These are phyloP conservation scores for Leucogyrophana mollusca DNA, from an alignment of 768 basidiomycete species.

Conservation along the genomic window DNA sequence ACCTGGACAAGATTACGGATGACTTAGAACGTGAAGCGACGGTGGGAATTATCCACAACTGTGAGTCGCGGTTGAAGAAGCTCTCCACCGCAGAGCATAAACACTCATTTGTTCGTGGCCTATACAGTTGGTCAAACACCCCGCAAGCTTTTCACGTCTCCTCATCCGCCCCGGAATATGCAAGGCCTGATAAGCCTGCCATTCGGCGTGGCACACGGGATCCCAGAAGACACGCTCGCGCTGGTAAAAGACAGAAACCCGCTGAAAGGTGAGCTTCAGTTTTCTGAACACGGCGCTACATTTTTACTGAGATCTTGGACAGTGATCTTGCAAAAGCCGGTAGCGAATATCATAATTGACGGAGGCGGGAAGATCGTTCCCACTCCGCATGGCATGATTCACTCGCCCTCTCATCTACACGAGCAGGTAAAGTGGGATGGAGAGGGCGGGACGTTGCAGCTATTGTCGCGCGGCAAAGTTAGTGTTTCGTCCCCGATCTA, in stretches of 20 bases:
- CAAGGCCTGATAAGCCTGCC: slow-evolving; percentile 75
- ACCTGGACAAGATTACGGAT: slow-evolving; percentile 83
- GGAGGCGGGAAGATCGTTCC: slow-evolving; percentile 61
- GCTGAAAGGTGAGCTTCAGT: slow-evolving; percentile 45
- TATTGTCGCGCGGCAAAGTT: slow-evolving; percentile 65
- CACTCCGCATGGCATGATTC: slow-evolving; percentile 56
- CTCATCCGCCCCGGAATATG: slow-evolving; percentile 76
- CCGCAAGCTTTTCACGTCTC: slow-evolving; percentile 70
- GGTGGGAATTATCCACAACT: slow-evolving; percentile 94
- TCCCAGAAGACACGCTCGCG: slow-evolving; percentile 81
- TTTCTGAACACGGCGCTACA: slow-evolving; percentile 1
- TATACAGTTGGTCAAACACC: slow-evolving; percentile 86
- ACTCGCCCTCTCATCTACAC: slow-evolving; percentile 56
- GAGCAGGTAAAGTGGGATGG: slow-evolving; percentile 72
- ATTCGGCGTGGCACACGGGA: slow-evolving; percentile 65
- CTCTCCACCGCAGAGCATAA: neutral
- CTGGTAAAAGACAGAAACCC: slow-evolving; percentile 56
- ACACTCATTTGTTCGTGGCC: neutral
- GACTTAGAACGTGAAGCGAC: slow-evolving; percentile 89
- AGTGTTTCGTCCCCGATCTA: neutral
- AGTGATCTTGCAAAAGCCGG: slow-evolving; percentile 40
- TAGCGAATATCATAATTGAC: slow-evolving; percentile 52
- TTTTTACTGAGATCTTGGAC: slow-evolving; percentile 46
- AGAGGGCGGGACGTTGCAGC: slow-evolving; percentile 51
- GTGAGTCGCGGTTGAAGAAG: slow-evolving; percentile 37